These are phyloP conservation scores for Sistotremastrum niveocremeum DNA, from an alignment of 768 basidiomycete species.

Conservation along the genomic window DNA sequence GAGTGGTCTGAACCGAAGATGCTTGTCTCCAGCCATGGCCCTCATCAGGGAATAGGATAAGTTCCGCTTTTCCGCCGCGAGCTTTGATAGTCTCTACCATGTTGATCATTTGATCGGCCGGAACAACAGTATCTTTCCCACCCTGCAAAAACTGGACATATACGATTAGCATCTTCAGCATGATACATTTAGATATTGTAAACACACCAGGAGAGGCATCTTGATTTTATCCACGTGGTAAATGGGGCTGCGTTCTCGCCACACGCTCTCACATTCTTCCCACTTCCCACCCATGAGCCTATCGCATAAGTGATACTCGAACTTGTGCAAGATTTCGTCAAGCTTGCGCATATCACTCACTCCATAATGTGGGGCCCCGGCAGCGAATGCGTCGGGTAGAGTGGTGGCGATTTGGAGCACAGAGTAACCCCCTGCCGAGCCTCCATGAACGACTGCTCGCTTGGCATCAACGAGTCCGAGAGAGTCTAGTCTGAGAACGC, in stretches of 20 bases:
- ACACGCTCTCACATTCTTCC: slow-evolving; percentile 39
- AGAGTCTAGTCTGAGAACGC: slow-evolving; percentile 29
- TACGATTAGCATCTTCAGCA: too few species aligned
- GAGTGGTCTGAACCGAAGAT: slow-evolving; percentile 37
- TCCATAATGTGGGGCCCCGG: slow-evolving; percentile 53
- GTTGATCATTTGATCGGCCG: slow-evolving; percentile 45
- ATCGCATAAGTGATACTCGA: slow-evolving; percentile 43
- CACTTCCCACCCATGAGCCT: slow-evolving; percentile 50
- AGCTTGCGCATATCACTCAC: slow-evolving; percentile 49
- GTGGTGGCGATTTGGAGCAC: slow-evolving; percentile 26
- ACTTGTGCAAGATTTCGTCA: slow-evolving; percentile 58
- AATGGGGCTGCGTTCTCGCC: slow-evolving; percentile 47
- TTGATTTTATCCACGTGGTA: slow-evolving; percentile 48
- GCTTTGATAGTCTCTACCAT: slow-evolving; percentile 42
- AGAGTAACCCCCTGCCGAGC: slow-evolving; percentile 65
- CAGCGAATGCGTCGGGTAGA: slow-evolving; percentile 34
- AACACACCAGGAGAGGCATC: slow-evolving; percentile 46
- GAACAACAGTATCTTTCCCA: slow-evolving; percentile 47
- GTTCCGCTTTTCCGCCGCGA: slow-evolving; percentile 40
- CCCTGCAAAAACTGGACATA: slow-evolving; percentile 52
- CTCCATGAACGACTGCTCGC: slow-evolving; percentile 57
- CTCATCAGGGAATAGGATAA: slow-evolving; percentile 48
- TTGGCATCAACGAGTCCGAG: slow-evolving; percentile 39
- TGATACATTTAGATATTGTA: background rate
- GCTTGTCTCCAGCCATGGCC: slow-evolving; percentile 52